Evolutionary conservation across 345 rosid species (phyloP).

Genomic region (Garcia nutans): DNA sequence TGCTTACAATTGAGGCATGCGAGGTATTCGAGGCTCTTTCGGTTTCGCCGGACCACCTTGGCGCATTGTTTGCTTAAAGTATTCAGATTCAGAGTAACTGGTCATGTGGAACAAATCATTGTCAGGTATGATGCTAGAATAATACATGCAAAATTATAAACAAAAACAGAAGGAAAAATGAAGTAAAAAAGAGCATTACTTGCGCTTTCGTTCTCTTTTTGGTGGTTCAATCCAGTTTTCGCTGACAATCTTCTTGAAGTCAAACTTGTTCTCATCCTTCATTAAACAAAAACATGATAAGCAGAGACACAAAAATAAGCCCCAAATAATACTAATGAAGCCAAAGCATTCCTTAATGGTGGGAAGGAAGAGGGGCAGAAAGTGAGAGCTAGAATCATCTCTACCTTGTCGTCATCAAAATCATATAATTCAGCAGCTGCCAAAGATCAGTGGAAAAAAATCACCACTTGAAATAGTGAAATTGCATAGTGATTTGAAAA

Average conservation of each 20-base stretch:
- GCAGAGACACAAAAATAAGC: neutral
- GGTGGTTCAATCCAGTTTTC: slow-evolving; percentile 99
- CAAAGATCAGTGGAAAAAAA: slow-evolving; percentile 20
- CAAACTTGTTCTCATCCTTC: slow-evolving; percentile 89
- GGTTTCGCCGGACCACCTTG: slow-evolving; percentile 95
- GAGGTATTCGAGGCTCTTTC: slow-evolving; percentile 95
- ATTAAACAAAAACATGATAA: slow-evolving; percentile 21
- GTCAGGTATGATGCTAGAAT: slow-evolving; percentile 1
- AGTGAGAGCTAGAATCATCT: neutral
- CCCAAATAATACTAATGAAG: slow-evolving; percentile 2
- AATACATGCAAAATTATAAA: neutral
- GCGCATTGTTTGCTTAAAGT: slow-evolving; percentile 94
- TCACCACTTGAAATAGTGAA: neutral
- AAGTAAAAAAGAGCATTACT: slow-evolving; percentile 44
- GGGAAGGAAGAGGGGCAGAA: neutral
- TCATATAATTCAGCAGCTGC: slow-evolving; percentile 92
- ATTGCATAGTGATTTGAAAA: neutral
- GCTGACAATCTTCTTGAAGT: slow-evolving; percentile 90
- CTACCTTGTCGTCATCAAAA: slow-evolving; percentile 88
- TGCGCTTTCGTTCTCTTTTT: slow-evolving; percentile 97
- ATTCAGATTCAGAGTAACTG: slow-evolving; percentile 96
- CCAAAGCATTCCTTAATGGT: neutral
- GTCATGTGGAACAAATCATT: neutral
- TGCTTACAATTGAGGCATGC: slow-evolving; percentile 95
- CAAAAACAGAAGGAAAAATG: neutral